Evolutionary conservation across 345 rosid species (phyloP).

Genomic region (Boechera divaricarpa): DNA sequence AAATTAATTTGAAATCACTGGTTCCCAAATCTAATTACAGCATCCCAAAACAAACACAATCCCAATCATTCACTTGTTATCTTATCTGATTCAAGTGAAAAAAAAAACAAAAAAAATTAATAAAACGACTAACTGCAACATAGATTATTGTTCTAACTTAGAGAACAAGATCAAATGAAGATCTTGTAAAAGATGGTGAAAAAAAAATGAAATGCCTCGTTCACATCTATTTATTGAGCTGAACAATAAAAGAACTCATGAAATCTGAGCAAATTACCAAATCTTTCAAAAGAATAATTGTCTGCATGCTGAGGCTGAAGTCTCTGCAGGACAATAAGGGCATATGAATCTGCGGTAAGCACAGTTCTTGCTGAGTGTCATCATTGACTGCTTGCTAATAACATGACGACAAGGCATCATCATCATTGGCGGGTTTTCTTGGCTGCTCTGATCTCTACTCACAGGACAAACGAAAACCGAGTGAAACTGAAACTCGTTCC

Average conservation of each 20-base stretch:
- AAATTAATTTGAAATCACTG: no score
- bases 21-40: no score
- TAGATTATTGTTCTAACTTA: not conserved
- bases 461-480: constrained; percentile 76
- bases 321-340: constrained; percentile 60
- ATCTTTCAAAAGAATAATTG: constrained; percentile 52
- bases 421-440: constrained; percentile 76
- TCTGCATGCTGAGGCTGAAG: constrained; percentile 55
- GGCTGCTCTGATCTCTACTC: constrained; percentile 66
- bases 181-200: not conserved
- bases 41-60: no score
- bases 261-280: not conserved
- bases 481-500: constrained; percentile 66
- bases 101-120: not conserved
- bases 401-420: constrained; percentile 77
- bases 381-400: constrained; percentile 63
- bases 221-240: constrained; percentile 16
- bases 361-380: constrained; percentile 58
- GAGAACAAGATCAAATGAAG: not conserved
- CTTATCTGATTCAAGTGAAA: not conserved
- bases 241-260: constrained; percentile 3
- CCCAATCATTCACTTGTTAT: not conserved
- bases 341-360: constrained; percentile 58
- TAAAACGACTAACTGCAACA: not conserved
- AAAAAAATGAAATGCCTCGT: not conserved